phyloP scores from a whole-genome alignment of 192 early-diverging fungal species.

The Spizellomyces sp. region DNA sequence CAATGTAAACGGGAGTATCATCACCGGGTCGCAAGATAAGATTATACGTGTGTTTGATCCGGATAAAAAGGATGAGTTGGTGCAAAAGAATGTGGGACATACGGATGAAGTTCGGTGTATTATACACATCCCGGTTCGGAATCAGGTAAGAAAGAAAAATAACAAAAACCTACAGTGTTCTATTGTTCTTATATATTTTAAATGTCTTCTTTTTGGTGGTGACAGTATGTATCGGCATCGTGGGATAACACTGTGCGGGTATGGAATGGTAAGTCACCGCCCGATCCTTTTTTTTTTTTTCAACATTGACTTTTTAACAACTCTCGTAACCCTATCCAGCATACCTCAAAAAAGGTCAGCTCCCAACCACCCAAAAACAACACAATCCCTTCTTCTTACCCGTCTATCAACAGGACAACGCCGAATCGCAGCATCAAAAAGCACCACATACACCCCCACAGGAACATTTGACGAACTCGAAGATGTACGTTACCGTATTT shows the following conservation, averaged over 20 bases:
- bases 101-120: constrained; percentile 55
- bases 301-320: not conserved
- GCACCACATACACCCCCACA: not conserved
- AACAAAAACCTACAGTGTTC: not conserved
- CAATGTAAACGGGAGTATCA: constrained; percentile 52
- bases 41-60: constrained; percentile 59
- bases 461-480: constrained; percentile 24
- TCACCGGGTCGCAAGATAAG: constrained; percentile 59
- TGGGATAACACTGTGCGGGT: constrained; percentile 64
- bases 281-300: not conserved
- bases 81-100: constrained; percentile 64
- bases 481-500: constrained; percentile 7
- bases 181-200: no score
- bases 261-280: constrained; percentile 49
- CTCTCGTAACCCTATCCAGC: constrained; percentile 15
- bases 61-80: constrained; percentile 56
- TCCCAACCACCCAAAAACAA: no score
- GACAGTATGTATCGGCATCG: constrained; percentile 57
- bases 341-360: constrained; percentile 52
- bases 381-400: no score
- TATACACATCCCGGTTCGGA: constrained; percentile 56
- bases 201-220: no score
- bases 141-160: constrained; percentile 36
- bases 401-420: constrained; percentile 18
- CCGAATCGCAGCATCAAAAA: constrained; percentile 8